Conservation (phyloP, 106 monocot species). For the Amphibolis antarctica region DNA sequence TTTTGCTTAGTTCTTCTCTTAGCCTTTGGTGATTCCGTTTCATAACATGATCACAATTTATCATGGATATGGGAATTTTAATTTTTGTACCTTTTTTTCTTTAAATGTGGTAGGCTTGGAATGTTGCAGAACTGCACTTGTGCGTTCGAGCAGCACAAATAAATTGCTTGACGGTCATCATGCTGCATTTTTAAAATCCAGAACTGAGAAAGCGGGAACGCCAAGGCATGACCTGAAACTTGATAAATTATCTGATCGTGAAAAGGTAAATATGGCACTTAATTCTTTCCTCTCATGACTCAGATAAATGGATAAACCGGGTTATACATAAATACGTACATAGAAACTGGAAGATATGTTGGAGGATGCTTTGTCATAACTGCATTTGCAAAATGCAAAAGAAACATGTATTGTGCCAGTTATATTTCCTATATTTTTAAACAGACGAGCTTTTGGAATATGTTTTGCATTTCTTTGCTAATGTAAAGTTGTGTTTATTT, state of each 20-base stretch:
- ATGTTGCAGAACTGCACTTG: constrained; percentile 44
- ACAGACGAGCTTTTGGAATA: no score
- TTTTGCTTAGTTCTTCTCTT: not conserved
- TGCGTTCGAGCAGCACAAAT: constrained; percentile 19
- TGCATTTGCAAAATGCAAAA: no score
- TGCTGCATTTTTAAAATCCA: constrained; percentile 24
- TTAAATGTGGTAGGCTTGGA: constrained; percentile 30
- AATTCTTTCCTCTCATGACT: not conserved
- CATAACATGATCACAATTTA: not conserved
- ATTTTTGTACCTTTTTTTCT: not conserved
- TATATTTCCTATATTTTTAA: no score
- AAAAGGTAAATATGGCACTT: constrained; percentile 38
- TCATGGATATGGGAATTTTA: not conserved
- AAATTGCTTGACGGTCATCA: constrained; percentile 25
- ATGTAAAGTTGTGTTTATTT: no score
- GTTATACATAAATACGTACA: no score
- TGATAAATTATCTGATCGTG: constrained; percentile 60
- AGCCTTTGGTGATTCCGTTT: not conserved
- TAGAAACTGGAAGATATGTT: no score
- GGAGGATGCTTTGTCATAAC: no score
- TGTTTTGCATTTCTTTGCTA: no score
- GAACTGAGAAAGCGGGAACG: constrained; percentile 33
- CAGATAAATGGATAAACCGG: constrained; percentile 1
- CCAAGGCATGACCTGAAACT: constrained; percentile 37
- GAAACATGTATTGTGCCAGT: no score